phyloP scores from a whole-genome alignment of 495 filamentous ascomycete species.

The Penicillium alfredii region DNA sequence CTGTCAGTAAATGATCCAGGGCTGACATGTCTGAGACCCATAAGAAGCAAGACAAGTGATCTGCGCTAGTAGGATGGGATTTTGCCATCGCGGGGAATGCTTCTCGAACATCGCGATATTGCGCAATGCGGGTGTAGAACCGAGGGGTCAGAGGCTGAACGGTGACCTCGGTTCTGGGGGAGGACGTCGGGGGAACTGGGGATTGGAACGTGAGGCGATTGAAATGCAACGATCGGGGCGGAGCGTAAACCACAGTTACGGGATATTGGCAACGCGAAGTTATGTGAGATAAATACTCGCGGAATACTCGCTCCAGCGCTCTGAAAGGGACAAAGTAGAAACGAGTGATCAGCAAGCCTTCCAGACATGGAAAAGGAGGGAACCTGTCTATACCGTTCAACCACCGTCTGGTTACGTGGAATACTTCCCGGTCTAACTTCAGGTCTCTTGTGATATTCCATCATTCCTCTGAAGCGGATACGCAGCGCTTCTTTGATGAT shows the following conservation, averaged over 20 bases:
- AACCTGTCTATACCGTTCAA: constrained; percentile 5
- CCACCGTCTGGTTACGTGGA: constrained; percentile 3
- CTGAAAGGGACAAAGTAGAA: background rate
- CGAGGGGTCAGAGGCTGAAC: constrained; percentile 1
- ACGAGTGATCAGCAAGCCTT: too few species aligned
- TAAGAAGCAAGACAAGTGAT: too few species aligned
- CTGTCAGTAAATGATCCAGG: too few species aligned
- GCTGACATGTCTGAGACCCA: too few species aligned
- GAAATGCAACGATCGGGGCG: constrained; percentile 2
- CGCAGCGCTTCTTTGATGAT: constrained; percentile 10
- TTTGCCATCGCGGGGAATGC: too few species aligned
- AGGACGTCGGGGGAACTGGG: background rate
- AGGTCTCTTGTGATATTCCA: constrained; percentile 7
- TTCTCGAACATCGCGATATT: too few species aligned
- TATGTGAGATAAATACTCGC: constrained; percentile 1
- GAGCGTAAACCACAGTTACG: constrained; percentile 1
- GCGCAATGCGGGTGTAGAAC: constrained; percentile 3
- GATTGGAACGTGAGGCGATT: constrained; percentile 1
- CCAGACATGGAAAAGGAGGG: background rate
- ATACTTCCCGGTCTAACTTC: constrained; percentile 2
- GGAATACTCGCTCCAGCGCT: constrained; percentile 1
- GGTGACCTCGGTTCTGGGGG: background rate
- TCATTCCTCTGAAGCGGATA: constrained; percentile 9
- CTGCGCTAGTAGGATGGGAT: too few species aligned
- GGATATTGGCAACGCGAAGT: background rate